Conservation (phyloP, 164 flowering plant genomes). For the Buxus sempervirens region DNA sequence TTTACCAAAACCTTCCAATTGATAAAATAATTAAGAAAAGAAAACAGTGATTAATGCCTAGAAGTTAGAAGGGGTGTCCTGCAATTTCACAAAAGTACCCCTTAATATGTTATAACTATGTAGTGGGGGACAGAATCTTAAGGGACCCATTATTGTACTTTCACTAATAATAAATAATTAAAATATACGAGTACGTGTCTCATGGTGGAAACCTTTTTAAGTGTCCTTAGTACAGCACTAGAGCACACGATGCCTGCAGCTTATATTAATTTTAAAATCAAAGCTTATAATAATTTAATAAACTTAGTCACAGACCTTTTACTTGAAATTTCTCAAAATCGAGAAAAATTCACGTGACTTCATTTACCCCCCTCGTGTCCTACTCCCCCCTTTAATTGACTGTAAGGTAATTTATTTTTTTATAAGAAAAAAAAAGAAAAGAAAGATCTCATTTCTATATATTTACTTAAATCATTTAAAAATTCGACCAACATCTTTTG, state of each 20-base stretch:
- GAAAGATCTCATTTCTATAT: too few species aligned
- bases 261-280: too few species aligned
- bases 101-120: not conserved
- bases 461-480: too few species aligned
- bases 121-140: not conserved
- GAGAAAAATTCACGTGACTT: conserved; percentile 13
- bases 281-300: not conserved
- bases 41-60: too few species aligned
- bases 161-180: not conserved
- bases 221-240: not conserved
- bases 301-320: not conserved
- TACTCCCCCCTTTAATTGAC: too few species aligned
- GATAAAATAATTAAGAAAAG: too few species aligned
- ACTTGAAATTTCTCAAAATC: not conserved
- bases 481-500: conserved; percentile 40
- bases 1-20: not conserved
- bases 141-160: not conserved
- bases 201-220: too few species aligned
- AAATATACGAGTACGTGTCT: too few species aligned
- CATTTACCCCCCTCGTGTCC: too few species aligned
- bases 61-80: not conserved
- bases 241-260: conserved; percentile 16
- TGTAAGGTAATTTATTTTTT: too few species aligned
- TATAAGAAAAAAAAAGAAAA: too few species aligned
- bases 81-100: not conserved